Base-by-base conservation (phyloP, 306 rosid genomes). In the Cucurbita argyrosperma region DNA sequence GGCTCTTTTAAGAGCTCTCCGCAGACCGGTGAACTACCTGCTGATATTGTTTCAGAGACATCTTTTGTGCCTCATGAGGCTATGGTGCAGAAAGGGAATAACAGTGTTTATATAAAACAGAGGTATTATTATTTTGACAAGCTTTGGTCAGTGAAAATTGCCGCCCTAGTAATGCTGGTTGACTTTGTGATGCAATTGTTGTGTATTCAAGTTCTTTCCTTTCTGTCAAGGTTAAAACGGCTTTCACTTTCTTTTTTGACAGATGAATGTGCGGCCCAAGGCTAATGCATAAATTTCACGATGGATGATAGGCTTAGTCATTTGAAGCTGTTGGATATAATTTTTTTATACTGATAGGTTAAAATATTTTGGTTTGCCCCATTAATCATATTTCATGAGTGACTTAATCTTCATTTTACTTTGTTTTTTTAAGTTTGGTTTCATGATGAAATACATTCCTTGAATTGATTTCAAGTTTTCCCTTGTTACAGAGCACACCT, bases 11-110 rank as follows among this genome's bases (percentile, higher is more conserved):
- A 77, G 74, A 85, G 73, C 64, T 87, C 85, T 79, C 80, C 52
- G 61, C 66, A 74, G 18, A 58, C 85, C 21, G 79, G 82, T 64
- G 76, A 78, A 77, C 82, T 78, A 70, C 79, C 77, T 72, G 81
- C 77, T 70, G 91, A 87, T 66, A 85, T 74, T 79, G 67, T 85
- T 81, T 85, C 84, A 37, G 87, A 86, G 52, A 79, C 91, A 77
- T 81, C 92, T 63, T 79, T 86, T 77, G 91, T 83, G 80, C 74
- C 81, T 79, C 76, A 80, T 66, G 87, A 84, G 77, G 94, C 88
- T 78, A 84, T 88, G 68, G 80, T 87, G 40, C 88, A 85, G 75
- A 85, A 85, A 74, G 90, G 89, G 76, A 87, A 84, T 78, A 83
- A 87, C 87, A 76, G 86, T 84, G 83, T 90, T 77, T 85, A 88